These are phyloP conservation scores for Coemansia guatemalensis DNA, from an alignment of 192 early-diverging fungal species.

Conservation along the genomic window DNA sequence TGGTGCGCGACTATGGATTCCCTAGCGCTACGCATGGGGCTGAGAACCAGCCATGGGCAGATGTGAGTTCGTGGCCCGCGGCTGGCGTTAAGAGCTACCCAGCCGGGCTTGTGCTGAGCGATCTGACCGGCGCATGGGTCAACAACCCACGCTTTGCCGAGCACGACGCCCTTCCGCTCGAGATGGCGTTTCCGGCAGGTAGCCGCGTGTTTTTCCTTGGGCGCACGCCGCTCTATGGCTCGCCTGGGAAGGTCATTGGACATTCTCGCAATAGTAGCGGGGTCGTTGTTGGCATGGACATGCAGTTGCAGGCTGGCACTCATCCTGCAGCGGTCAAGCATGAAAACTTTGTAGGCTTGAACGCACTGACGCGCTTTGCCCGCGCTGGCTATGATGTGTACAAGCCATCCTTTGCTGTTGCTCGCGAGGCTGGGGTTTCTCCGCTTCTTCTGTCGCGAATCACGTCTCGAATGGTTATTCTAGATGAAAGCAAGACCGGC, in stretches of 20 bases:
- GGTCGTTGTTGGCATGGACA: constrained; percentile 19
- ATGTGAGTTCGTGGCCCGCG: constrained; percentile 14
- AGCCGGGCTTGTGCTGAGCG: constrained; percentile 52
- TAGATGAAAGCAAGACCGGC: constrained; percentile 57
- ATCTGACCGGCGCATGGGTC: constrained; percentile 42
- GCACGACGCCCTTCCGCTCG: constrained; percentile 63
- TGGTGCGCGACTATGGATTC: constrained; percentile 48
- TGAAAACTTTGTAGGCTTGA: constrained; percentile 42
- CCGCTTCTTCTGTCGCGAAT: constrained; percentile 77
- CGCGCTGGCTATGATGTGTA: constrained; percentile 48
- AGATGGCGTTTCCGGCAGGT: constrained; percentile 69
- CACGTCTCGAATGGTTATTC: constrained; percentile 67
- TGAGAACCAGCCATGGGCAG: constrained; percentile 26
- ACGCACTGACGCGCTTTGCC: constrained; percentile 18
- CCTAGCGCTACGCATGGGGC: background rate
- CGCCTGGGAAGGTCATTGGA: constrained; percentile 64
- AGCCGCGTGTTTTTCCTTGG: constrained; percentile 84
- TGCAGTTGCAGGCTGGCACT: constrained; percentile 32
- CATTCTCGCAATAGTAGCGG: constrained; percentile 42
- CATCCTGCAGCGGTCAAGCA: constrained; percentile 15
- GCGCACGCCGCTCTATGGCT: constrained; percentile 66
- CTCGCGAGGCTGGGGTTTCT: constrained; percentile 64
- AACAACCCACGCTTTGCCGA: constrained; percentile 72
- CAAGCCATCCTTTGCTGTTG: constrained; percentile 65
- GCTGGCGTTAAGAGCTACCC: constrained; percentile 31